phyloP scores from a whole-genome alignment of 2,329 filamentous ascomycete genomes.

The Trichophyton equinum region DNA sequence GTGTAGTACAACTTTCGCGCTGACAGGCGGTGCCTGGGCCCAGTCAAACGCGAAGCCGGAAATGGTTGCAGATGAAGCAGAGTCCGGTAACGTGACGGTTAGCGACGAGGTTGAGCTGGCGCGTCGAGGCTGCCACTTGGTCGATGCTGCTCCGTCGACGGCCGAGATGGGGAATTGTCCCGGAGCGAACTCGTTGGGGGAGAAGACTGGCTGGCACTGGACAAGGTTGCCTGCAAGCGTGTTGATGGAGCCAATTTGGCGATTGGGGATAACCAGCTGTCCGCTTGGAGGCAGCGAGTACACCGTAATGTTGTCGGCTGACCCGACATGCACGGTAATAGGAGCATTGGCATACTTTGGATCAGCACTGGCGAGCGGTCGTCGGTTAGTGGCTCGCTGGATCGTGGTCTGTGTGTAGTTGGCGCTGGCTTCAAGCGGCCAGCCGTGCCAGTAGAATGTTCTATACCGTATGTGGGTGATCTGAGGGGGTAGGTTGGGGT shows the following conservation, averaged over 20 bases:
- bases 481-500: slow-evolving; percentile 54
- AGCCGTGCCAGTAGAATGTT: slow-evolving; percentile 55
- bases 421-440: slow-evolving; percentile 48
- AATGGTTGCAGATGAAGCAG: slow-evolving; percentile 17
- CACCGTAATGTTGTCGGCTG: slow-evolving; percentile 27
- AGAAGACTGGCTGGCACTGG: slow-evolving; percentile 48
- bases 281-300: slow-evolving; percentile 40
- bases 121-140: slow-evolving; percentile 51
- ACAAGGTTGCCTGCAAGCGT: slow-evolving; percentile 49
- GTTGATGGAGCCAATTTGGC: slow-evolving; percentile 41
- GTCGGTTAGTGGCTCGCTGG: slow-evolving; percentile 36
- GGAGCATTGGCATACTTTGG: slow-evolving; percentile 39
- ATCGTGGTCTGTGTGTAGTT: slow-evolving; percentile 55
- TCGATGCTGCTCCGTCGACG: slow-evolving; percentile 53
- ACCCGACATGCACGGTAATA: slow-evolving; percentile 49
- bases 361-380: slow-evolving; percentile 41
- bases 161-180: slow-evolving; percentile 59
- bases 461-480: slow-evolving; percentile 49
- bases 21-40: slow-evolving; percentile 43
- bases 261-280: slow-evolving; percentile 45
- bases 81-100: slow-evolving; percentile 43
- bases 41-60: slow-evolving; percentile 47
- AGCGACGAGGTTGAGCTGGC: slow-evolving; percentile 42
- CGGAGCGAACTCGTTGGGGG: slow-evolving; percentile 38
- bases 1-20: slow-evolving; percentile 44